Percentiles rank a stretch among this genome's conserved stretches.
Evolutionary conservation across 192 early-diverging fungal species (phyloP).

Genomic region (Geosiphon pyriformis): DNA sequence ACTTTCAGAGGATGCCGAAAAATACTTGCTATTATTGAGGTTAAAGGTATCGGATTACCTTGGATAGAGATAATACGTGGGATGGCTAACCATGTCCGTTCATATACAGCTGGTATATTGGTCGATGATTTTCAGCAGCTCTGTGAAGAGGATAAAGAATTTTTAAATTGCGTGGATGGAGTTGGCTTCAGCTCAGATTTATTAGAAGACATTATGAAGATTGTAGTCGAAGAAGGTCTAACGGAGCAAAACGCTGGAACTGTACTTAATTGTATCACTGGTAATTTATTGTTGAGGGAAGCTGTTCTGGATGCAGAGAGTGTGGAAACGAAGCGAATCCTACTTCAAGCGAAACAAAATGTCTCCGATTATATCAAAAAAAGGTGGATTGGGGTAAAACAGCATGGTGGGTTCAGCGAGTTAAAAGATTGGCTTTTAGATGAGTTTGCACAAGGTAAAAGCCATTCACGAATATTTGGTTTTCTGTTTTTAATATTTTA

Average conservation of each 20-base stretch:
- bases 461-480: not conserved
- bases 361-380: constrained; percentile 23
- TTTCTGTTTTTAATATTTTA: not conserved
- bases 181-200: constrained; percentile 20
- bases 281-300: constrained; percentile 20
- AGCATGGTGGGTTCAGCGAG: constrained; percentile 18
- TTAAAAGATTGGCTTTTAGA: constrained; percentile 5
- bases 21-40: constrained; percentile 11
- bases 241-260: constrained; percentile 10
- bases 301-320: constrained; percentile 13
- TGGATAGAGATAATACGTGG: constrained; percentile 22
- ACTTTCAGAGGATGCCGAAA: constrained; percentile 19
- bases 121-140: constrained; percentile 22
- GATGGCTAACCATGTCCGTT: constrained; percentile 2
- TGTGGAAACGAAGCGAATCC: constrained; percentile 16
- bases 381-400: constrained; percentile 9
- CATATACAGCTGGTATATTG: constrained; percentile 6
- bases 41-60: constrained; percentile 19
- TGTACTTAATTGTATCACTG: constrained; percentile 14
- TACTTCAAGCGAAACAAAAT: constrained; percentile 16
- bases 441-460: constrained; percentile 22
- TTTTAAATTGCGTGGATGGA: constrained; percentile 25
- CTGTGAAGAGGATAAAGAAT: constrained; percentile 18
- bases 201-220: constrained; percentile 24
- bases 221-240: constrained; percentile 18